Evolutionary conservation across 2,329 filamentous ascomycete species (phyloP).

Genomic region (Gliomastix tumulicola): DNA sequence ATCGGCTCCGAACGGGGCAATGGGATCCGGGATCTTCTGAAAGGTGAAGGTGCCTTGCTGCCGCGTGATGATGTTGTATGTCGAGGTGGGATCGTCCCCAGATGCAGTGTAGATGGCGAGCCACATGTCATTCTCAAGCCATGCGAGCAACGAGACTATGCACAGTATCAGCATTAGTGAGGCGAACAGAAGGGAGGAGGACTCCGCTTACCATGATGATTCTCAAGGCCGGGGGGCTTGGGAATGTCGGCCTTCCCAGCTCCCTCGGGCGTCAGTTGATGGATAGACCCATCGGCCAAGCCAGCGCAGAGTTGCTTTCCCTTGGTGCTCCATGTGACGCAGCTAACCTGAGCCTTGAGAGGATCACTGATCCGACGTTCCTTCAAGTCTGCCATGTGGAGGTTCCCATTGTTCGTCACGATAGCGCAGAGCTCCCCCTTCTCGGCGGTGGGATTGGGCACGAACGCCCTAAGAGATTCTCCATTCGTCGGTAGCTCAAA

Average conservation of each 20-base stretch:
- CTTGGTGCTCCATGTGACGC: conserved; percentile 83
- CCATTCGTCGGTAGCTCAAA: conserved; percentile 75
- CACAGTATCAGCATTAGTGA: conserved; percentile 9
- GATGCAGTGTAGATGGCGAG: conserved; percentile 70
- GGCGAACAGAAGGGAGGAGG: not conserved
- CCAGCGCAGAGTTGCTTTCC: conserved; percentile 92
- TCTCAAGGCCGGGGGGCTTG: conserved; percentile 59
- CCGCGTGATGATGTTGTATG: conserved; percentile 75
- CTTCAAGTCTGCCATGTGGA: conserved; percentile 77
- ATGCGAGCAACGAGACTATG: conserved; percentile 72
- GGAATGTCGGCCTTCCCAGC: conserved; percentile 72
- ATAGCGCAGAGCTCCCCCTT: conserved; percentile 71
- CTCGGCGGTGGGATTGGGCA: conserved; percentile 73
- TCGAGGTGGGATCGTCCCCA: conserved; percentile 51
- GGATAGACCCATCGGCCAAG: conserved; percentile 68
- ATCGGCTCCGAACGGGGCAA: conserved; percentile 62
- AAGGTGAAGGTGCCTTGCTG: conserved; percentile 59
- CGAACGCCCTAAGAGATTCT: conserved; percentile 63
- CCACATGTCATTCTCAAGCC: conserved; percentile 86
- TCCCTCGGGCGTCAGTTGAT: conserved; percentile 80
- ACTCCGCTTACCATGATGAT: conserved; percentile 60
- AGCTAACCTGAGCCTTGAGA: conserved; percentile 71
- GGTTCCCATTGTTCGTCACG: conserved; percentile 71
- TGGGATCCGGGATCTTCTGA: conserved; percentile 68
- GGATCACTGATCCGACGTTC: conserved; percentile 54